Base-by-base conservation (phyloP, 768 basidiomycete genomes). In the Lactarius sp. region DNA sequence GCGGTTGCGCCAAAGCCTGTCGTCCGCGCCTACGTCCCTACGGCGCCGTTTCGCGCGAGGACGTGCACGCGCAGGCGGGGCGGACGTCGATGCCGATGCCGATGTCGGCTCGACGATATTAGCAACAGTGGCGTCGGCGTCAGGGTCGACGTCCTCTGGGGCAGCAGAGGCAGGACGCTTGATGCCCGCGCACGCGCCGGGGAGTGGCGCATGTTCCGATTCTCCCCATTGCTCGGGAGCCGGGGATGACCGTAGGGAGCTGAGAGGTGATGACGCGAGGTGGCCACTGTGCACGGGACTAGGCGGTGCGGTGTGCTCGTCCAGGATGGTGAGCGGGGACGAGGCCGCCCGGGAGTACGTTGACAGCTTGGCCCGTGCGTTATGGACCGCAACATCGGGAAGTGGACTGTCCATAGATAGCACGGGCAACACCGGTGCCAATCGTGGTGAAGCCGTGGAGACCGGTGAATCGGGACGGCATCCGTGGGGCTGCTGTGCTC, bases 181-280 rank as follows among this genome's bases (percentile, higher is more conserved):
- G 18, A 18, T 36, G 34, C 50, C 42, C 3, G 49, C 44, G 34
- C 18, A n/a, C 13, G 34, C 12, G 36, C 22, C n/a, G 20, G 8
- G 13, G 1, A 52, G 5, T 33, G 13, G 18, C 0, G n/a, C 7
- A 4, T 14, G 5, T 18, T 41, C 27, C 4, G 14, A 14, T 52
- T 52, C n/a, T 46, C 52, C 34, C 27, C 20, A 44, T 8, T 59
- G 52, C 34, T 55, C 58, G 37, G 58, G 58, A 56, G 41, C 51
- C 2, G 68, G 68, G 2, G 66, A 64, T 0, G 59, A 39, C 0
- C 62, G 66, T 7, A 62, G 68, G 2, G 68, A 67, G n/a, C 58
- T 64, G 1, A 68, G 62, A 0, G 68, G 68, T 6, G 68, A 68
- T 3, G 66, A 52, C 6, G 54, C 20, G 12, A 47, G 61, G 50